Conservation (phyloP, 192 early-diverging fungal species). For the Coemansia sp. region DNA sequence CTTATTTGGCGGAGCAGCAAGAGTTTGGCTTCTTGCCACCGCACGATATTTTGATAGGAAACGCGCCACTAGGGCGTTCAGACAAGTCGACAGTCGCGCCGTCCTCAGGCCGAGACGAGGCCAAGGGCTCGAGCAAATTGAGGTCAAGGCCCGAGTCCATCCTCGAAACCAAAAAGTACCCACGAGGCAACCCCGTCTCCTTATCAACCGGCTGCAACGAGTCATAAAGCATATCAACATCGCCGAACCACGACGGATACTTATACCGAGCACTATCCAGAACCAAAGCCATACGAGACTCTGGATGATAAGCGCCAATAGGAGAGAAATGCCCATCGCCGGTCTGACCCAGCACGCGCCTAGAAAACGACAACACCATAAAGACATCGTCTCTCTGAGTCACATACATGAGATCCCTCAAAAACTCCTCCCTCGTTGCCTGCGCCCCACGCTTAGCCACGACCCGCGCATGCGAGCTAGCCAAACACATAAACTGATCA, state of each 20-base stretch:
- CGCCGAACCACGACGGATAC: slow-evolving; percentile 86
- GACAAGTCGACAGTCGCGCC: slow-evolving; percentile 24
- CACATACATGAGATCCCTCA: slow-evolving; percentile 68
- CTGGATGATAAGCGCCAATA: slow-evolving; percentile 78
- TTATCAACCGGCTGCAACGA: slow-evolving; percentile 78
- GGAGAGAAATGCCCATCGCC: slow-evolving; percentile 96
- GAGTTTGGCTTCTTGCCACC: slow-evolving; percentile 16
- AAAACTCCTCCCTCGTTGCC: slow-evolving; percentile 72
- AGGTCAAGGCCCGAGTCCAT: slow-evolving; percentile 17
- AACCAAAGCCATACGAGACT: slow-evolving; percentile 72
- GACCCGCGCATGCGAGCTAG: slow-evolving; percentile 83
- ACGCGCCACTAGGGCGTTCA: slow-evolving; percentile 29
- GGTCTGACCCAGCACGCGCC: slow-evolving; percentile 75
- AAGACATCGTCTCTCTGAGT: slow-evolving; percentile 69
- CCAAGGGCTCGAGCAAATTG: background rate
- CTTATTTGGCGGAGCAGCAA: slow-evolving; percentile 34
- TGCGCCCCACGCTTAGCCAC: slow-evolving; percentile 68
- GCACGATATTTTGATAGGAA: slow-evolving; percentile 35
- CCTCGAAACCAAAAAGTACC: slow-evolving; percentile 78
- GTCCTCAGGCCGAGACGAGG: background rate
- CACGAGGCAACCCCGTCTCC: slow-evolving; percentile 77
- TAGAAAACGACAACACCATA: slow-evolving; percentile 86
- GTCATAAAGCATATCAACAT: slow-evolving; percentile 71
- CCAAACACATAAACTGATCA: slow-evolving; percentile 85
- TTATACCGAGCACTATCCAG: slow-evolving; percentile 89